Conservation (phyloP, 202 grass and related monocot species). For the Carex arenaria region DNA sequence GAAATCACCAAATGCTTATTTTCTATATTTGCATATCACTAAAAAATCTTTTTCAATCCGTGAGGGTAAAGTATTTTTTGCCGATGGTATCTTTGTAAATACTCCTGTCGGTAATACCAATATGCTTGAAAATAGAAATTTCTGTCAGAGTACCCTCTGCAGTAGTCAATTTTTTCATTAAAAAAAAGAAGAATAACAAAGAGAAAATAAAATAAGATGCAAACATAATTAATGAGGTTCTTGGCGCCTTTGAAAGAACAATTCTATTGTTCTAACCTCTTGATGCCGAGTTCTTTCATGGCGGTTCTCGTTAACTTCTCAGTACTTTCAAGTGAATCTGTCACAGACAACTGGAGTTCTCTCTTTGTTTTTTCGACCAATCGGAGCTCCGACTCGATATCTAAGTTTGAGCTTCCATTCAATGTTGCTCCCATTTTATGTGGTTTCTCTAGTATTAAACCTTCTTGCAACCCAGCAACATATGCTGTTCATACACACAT, state of each 20-base stretch:
- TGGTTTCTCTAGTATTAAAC: conserved; percentile 50
- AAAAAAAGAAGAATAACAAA: background rate
- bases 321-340: conserved; percentile 3
- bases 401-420: conserved; percentile 35
- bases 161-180: too few species aligned
- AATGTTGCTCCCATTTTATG: conserved; percentile 42
- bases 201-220: background rate
- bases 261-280: conserved; percentile 21
- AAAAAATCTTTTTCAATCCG: too few species aligned
- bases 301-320: conserved; percentile 25
- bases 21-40: too few species aligned
- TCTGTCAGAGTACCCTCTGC: too few species aligned
- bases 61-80: too few species aligned
- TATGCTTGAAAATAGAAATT: too few species aligned
- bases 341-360: conserved; percentile 11
- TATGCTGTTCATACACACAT: conserved; percentile 35
- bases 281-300: conserved; percentile 69
- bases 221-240: background rate
- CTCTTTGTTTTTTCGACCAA: conserved; percentile 43
- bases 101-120: too few species aligned
- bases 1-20: too few species aligned
- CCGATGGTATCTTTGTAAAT: too few species aligned
- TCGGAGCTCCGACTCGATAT: conserved; percentile 59
- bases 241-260: background rate
- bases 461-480: conserved; percentile 45